These are phyloP conservation scores for Suillus spraguei DNA, from an alignment of 768 basidiomycete species.

Conservation along the genomic window DNA sequence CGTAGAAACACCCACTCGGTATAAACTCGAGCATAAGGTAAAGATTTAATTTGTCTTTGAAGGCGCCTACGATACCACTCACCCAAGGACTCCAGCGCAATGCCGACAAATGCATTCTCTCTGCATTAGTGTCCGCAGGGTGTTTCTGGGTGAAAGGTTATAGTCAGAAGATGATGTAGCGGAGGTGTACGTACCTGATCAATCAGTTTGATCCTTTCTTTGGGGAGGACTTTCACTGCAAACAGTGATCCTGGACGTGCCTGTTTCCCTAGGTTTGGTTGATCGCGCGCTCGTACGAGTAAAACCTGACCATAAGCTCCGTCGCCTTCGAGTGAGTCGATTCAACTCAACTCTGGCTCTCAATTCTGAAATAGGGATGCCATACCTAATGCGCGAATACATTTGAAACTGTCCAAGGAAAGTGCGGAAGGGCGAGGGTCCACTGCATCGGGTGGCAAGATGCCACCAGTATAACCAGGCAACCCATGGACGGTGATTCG, in stretches of 20 bases:
- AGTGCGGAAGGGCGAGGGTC: slow-evolving; percentile 42
- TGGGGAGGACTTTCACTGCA: slow-evolving; percentile 48
- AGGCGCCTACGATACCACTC: slow-evolving; percentile 45
- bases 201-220: slow-evolving; percentile 35
- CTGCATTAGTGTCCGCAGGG: slow-evolving; percentile 38
- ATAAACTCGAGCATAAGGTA: slow-evolving; percentile 56
- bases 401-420: slow-evolving; percentile 43
- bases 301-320: slow-evolving; percentile 46
- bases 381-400: slow-evolving; percentile 42
- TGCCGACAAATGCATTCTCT: slow-evolving; percentile 41
- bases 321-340: slow-evolving; percentile 33
- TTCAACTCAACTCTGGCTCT: background rate
- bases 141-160: slow-evolving; percentile 21
- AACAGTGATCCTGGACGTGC: slow-evolving; percentile 42
- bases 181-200: slow-evolving; percentile 29
- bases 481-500: slow-evolving; percentile 16
- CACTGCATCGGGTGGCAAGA: slow-evolving; percentile 25
- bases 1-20: slow-evolving; percentile 45
- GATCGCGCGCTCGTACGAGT: slow-evolving; percentile 39
- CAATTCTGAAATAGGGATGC: background rate
- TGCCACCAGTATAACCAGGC: slow-evolving; percentile 15
- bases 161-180: slow-evolving; percentile 5
- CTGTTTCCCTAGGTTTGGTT: slow-evolving; percentile 27
- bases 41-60: slow-evolving; percentile 48
- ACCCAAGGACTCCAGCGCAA: slow-evolving; percentile 60